These are phyloP conservation scores for Diplogelasinospora grovesii DNA, from an alignment of 495 filamentous ascomycete species.

Conservation along the genomic window DNA sequence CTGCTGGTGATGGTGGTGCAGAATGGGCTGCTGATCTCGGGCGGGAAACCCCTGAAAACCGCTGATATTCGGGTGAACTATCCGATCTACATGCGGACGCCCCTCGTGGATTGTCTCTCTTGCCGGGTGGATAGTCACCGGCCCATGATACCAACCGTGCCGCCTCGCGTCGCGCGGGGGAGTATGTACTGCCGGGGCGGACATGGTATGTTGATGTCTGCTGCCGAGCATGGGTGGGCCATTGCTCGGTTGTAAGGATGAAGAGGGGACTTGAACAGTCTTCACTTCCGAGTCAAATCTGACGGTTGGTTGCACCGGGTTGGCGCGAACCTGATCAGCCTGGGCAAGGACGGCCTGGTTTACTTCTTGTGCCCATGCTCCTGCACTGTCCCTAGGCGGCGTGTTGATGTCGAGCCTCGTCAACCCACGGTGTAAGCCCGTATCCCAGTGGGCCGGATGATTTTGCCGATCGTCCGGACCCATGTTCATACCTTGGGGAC, in stretches of 20 bases:
- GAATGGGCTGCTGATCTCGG: conserved; percentile 21
- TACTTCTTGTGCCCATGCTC: conserved; percentile 44
- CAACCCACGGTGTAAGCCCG: conserved; percentile 64
- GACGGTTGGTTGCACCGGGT: conserved; percentile 30
- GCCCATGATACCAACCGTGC: conserved; percentile 64
- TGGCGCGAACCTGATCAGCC: conserved; percentile 31
- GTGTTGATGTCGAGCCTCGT: conserved; percentile 66
- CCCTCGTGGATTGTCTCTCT: conserved; percentile 31
- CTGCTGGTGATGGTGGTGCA: too few species aligned
- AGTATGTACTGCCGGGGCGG: conserved; percentile 41
- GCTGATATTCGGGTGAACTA: conserved; percentile 42
- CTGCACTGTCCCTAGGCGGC: conserved; percentile 48
- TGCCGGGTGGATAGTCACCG: conserved; percentile 29
- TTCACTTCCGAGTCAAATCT: conserved; percentile 38
- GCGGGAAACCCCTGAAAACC: conserved; percentile 39
- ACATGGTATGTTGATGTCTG: conserved; percentile 44
- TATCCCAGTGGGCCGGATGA: conserved; percentile 62
- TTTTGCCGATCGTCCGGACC: conserved; percentile 54
- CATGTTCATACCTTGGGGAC: conserved; percentile 37
- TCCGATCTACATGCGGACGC: conserved; percentile 38
- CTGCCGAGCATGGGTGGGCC: conserved; percentile 9
- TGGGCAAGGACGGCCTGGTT: conserved; percentile 44
- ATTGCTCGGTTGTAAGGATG: conserved; percentile 8
- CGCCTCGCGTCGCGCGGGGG: conserved; percentile 57
- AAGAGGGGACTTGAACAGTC: conserved; percentile 2